Conservation (phyloP, 495 filamentous ascomycete genomes). For the Penicillium angulare region DNA sequence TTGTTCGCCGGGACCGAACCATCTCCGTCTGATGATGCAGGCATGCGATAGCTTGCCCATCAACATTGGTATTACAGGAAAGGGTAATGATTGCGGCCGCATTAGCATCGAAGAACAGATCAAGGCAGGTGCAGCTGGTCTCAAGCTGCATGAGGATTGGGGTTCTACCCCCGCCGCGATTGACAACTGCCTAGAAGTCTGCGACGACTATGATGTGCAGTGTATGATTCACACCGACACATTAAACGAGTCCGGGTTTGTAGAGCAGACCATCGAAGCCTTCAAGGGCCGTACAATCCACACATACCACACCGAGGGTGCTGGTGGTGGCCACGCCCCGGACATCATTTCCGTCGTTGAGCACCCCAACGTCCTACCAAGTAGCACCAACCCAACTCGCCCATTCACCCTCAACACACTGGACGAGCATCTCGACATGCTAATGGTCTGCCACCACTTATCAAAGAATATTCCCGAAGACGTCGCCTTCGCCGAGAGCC, state of each 20-base stretch:
- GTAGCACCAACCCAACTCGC: slow-evolving; percentile 88
- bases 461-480: slow-evolving; percentile 92
- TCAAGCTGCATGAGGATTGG: slow-evolving; percentile 99
- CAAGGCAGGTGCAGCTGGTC: slow-evolving; percentile 78
- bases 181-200: slow-evolving; percentile 82
- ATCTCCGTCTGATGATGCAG: slow-evolving; percentile 91
- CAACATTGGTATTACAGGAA: slow-evolving; percentile 92
- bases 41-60: slow-evolving; percentile 83
- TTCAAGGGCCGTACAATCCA: slow-evolving; percentile 93
- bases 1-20: slow-evolving; percentile 82
- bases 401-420: slow-evolving; percentile 92
- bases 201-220: slow-evolving; percentile 89
- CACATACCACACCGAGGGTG: slow-evolving; percentile 98
- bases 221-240: slow-evolving; percentile 98
- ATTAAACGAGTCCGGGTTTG: slow-evolving; percentile 95
- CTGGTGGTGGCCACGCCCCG: slow-evolving; percentile 92
- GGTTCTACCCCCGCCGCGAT: slow-evolving; percentile 90
- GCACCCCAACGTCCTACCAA: slow-evolving; percentile 87
- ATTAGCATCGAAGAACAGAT: slow-evolving; percentile 77
- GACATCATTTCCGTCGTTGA: slow-evolving; percentile 96
- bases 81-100: slow-evolving; percentile 85
- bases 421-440: slow-evolving; percentile 97
- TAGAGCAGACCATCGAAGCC: slow-evolving; percentile 85
- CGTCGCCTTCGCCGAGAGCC: slow-evolving; percentile 91
- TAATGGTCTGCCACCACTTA: slow-evolving; percentile 98